A percentile compares a stretch with the other conserved stretches of the same genome.
Conservation (phyloP, 805 yeast genomes). For the Citeromyces matritensis region DNA sequence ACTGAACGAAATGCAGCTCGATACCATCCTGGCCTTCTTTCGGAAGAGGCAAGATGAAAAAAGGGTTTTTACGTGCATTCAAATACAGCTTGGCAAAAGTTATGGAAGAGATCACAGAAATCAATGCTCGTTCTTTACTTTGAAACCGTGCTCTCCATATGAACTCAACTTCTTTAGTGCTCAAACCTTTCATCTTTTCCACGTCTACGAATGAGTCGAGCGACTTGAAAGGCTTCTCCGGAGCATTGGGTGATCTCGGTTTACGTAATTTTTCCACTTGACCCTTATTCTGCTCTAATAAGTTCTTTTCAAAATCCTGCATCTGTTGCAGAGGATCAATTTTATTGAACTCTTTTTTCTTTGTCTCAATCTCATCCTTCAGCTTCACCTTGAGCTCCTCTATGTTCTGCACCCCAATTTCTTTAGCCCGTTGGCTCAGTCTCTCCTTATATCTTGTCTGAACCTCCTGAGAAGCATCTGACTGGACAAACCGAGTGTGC, state of each 20-base stretch:
- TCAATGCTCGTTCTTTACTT: constrained; percentile 37
- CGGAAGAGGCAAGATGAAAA: constrained; percentile 85
- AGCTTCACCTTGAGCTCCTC: constrained; percentile 48
- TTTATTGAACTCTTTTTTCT: constrained; percentile 38
- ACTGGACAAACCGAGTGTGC: constrained; percentile 5
- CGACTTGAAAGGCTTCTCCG: constrained; percentile 45
- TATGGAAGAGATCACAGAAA: constrained; percentile 44
- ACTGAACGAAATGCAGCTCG: constrained; percentile 88
- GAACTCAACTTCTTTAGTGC: constrained; percentile 50
- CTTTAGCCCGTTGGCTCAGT: constrained; percentile 20
- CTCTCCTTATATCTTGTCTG: constrained; percentile 22
- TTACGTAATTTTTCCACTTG: constrained; percentile 17
- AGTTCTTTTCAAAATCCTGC: constrained; percentile 25
- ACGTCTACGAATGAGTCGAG: constrained; percentile 57
- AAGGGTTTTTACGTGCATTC: constrained; percentile 61
- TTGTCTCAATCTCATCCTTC: constrained; percentile 42
- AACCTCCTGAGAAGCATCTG: constrained; percentile 12
- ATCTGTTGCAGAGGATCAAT: constrained; percentile 59
- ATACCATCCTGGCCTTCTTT: constrained; percentile 29
- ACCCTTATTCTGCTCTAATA: constrained; percentile 5
- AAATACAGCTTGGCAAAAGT: constrained; percentile 50
- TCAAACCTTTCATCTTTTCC: constrained; percentile 44
- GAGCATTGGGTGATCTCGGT: constrained; percentile 15
- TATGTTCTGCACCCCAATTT: constrained; percentile 26
- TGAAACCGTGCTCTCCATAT: constrained; percentile 86